Base-by-base conservation (phyloP, 73 alveolate species). In the Chromera velia region DNA sequence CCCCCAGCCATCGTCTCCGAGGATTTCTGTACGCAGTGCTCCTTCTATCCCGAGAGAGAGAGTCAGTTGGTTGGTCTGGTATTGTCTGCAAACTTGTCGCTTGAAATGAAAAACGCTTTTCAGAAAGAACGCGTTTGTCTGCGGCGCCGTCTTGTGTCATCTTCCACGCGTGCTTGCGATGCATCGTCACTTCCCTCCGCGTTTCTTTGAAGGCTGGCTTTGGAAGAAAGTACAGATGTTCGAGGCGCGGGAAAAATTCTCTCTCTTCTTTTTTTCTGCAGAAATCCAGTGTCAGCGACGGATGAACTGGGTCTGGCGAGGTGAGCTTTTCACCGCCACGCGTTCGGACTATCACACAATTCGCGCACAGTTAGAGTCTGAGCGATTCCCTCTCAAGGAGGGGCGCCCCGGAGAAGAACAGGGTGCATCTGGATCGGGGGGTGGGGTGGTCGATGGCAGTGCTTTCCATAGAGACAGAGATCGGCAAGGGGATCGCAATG, bases 231-330 rank as follows among this genome's bases (percentile, higher is more conserved):
- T n/a, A n/a, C n/a, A n/a, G n/a, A n/a, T n/a, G n/a, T n/a, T n/a
- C n/a, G n/a, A n/a, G n/a, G n/a, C n/a, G n/a, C n/a, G n/a, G n/a
- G n/a, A n/a, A n/a, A n/a, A n/a, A n/a, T n/a, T n/a, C n/a, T n/a
- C n/a, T n/a, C n/a, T n/a, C n/a, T n/a, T n/a, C n/a, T n/a, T n/a
- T n/a, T n/a, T n/a, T n/a, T n/a, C n/a, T n/a, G n/a, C n/a, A n/a
- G n/a, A n/a, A n/a, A 46, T 46, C 65, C 68, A 46, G 26, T 81
- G 95, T 67, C 89, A 89, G 62, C 89, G 90, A 47, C 81, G 80
- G 79, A 89, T 89, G 95, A 83, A 82, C 28, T 89, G 95, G 95
- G 80, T 83, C 78, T 86, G 92, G 92, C 87, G 92, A 55, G 95
- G 92, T 0, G 95, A 86, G 78, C 87, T 89, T 72, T 89, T 68